These are phyloP conservation scores for Colletotrichum sp. DNA, from an alignment of 2,329 filamentous ascomycete genomes.

Conservation along the genomic window DNA sequence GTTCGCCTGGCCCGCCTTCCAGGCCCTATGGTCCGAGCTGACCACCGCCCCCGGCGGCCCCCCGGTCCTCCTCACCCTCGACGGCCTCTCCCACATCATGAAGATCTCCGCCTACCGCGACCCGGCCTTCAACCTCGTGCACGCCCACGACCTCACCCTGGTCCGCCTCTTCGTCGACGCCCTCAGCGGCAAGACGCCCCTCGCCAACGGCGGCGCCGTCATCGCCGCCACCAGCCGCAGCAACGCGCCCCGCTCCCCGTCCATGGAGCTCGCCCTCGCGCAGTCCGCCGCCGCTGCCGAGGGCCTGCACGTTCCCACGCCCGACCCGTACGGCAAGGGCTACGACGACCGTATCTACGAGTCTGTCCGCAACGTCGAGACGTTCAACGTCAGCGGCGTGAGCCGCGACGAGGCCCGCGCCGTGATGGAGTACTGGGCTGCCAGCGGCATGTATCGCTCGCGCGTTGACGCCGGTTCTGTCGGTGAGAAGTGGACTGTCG, in stretches of 20 bases:
- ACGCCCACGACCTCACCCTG: constrained; percentile 83
- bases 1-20: constrained; percentile 79
- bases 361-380: constrained; percentile 52
- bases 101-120: constrained; percentile 76
- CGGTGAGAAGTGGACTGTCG: constrained; percentile 82
- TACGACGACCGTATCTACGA: constrained; percentile 65
- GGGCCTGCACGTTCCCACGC: constrained; percentile 38
- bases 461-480: constrained; percentile 74
- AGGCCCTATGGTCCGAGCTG: constrained; percentile 83
- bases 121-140: constrained; percentile 74
- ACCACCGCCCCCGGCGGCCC: constrained; percentile 51
- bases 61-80: constrained; percentile 75
- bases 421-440: constrained; percentile 92
- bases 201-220: constrained; percentile 79
- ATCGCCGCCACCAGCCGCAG: constrained; percentile 76
- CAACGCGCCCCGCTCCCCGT: constrained; percentile 69
- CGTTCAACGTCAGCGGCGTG: constrained; percentile 69
- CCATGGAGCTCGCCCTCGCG: constrained; percentile 71
- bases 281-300: constrained; percentile 54
- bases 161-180: constrained; percentile 77
- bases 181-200: constrained; percentile 62
- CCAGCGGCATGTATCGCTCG: constrained; percentile 78
- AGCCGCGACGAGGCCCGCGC: constrained; percentile 76
- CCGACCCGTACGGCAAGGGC: constrained; percentile 58
- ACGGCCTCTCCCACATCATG: constrained; percentile 85